A percentile compares a stretch with the other conserved stretches of the same genome.
Conservation (phyloP, 495 filamentous ascomycete genomes). For the Trypethelium eluteriae region DNA sequence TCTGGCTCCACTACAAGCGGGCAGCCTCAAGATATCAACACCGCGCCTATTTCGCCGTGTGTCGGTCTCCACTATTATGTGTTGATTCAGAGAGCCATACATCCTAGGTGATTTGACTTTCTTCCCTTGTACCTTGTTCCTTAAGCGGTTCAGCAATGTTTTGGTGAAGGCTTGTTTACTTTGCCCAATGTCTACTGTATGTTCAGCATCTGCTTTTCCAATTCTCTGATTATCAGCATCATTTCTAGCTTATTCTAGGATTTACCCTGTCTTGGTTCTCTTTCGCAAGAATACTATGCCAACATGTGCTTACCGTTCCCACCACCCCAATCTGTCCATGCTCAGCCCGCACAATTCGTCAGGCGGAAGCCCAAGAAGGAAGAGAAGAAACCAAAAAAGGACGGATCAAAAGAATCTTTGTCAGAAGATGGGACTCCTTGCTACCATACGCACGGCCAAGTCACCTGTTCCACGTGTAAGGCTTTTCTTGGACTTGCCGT, state of each 20-base stretch:
- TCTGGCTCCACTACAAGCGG: no score
- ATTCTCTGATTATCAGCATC: no score
- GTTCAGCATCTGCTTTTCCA: no score
- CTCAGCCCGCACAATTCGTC: neutral
- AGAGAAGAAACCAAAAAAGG: neutral
- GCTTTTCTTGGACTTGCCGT: neutral
- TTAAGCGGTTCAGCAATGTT: no score
- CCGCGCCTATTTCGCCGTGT: no score
- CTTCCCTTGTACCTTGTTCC: no score
- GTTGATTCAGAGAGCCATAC: no score
- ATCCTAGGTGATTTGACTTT: no score
- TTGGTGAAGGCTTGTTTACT: no score
- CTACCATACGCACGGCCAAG: neutral
- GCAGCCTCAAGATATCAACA: no score
- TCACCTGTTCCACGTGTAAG: neutral
- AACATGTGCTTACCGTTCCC: neutral
- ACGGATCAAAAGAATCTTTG: neutral
- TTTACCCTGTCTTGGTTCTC: neutral
- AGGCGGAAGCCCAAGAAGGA: neutral
- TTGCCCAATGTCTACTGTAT: no score
- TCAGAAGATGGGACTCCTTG: neutral
- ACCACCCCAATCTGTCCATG: neutral
- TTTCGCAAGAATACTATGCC: neutral
- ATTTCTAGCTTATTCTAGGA: neutral
- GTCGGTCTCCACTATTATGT: no score